Evolutionary conservation across 208 protist genomes (phyloP).

Genomic region (Crithidia acanthocephali): DNA sequence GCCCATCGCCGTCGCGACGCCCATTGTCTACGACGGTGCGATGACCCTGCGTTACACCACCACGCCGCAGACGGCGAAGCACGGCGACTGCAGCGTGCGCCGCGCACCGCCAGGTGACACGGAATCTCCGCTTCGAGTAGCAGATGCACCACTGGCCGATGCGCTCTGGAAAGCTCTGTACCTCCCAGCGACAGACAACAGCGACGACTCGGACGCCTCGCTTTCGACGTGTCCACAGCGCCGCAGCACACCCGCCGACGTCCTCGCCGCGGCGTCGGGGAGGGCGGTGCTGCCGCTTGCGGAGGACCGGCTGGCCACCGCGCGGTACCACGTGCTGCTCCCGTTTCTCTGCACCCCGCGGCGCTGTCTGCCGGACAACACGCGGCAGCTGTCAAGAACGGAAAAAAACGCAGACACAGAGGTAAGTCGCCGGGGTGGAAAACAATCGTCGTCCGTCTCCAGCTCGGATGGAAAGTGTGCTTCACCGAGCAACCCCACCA

Average conservation of each 20-base stretch:
- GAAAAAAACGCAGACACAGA: background rate
- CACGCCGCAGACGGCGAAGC: too few species aligned
- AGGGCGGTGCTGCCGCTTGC: constrained; percentile 24
- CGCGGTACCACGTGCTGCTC: constrained; percentile 47
- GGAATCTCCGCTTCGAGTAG: background rate
- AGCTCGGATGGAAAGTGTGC: background rate
- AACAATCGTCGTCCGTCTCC: background rate
- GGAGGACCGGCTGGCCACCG: constrained; percentile 29
- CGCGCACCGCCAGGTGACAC: background rate
- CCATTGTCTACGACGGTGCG: background rate
- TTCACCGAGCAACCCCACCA: background rate
- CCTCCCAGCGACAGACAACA: background rate
- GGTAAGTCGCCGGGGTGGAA: background rate
- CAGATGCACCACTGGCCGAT: constrained; percentile 20
- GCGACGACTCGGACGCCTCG: too few species aligned
- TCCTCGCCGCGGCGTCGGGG: background rate
- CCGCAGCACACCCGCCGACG: too few species aligned
- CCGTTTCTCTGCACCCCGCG: constrained; percentile 43
- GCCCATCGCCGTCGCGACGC: constrained; percentile 9
- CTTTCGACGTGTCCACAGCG: too few species aligned
- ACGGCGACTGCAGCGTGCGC: too few species aligned
- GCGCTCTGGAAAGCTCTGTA: constrained; percentile 24
- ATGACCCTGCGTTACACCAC: background rate
- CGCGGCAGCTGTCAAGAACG: background rate
- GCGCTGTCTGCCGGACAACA: background rate